phyloP scores from a whole-genome alignment of 202 grass and related monocot genomes.

The Saccharum hybrid region DNA sequence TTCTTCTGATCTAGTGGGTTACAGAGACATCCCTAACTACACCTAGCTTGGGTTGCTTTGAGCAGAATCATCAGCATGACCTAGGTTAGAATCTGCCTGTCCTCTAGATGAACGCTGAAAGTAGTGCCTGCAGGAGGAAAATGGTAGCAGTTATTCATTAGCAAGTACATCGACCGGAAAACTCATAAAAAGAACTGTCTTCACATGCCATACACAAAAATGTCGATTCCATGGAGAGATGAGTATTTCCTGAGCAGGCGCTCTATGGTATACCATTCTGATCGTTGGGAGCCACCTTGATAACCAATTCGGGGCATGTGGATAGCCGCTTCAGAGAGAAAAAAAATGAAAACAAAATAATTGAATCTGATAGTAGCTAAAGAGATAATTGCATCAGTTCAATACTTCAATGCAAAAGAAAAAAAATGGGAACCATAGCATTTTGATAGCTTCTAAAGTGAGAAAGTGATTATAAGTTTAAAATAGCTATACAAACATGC shows the following conservation, averaged over 20 bases:
- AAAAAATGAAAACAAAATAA: conserved; percentile 30
- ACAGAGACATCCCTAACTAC: conserved; percentile 22
- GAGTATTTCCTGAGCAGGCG: conserved; percentile 89
- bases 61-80: conserved; percentile 2
- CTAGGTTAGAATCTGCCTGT: conserved; percentile 34
- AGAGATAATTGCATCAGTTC: background rate
- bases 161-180: conserved; percentile 1
- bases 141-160: conserved; percentile 16
- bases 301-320: conserved; percentile 96
- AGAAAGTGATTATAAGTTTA: background rate
- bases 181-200: conserved; percentile 7
- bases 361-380: conserved; percentile 1
- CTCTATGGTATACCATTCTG: conserved; percentile 95
- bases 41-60: background rate
- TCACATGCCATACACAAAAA: conserved; percentile 75
- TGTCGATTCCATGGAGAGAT: conserved; percentile 67
- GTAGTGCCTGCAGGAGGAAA: conserved; percentile 66
- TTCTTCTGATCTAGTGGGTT: conserved; percentile 19
- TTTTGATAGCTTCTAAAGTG: conserved; percentile 5
- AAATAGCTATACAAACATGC: conserved; percentile 22
- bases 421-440: background rate
- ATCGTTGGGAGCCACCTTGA: conserved; percentile 73
- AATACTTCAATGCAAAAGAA: background rate
- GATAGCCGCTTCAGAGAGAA: conserved; percentile 63
- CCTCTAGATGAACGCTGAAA: conserved; percentile 52